Percentiles rank a stretch among this genome's conserved stretches.
Conservation (phyloP, 495 filamentous ascomycete genomes). For the Aspergillus heteromorphus region DNA sequence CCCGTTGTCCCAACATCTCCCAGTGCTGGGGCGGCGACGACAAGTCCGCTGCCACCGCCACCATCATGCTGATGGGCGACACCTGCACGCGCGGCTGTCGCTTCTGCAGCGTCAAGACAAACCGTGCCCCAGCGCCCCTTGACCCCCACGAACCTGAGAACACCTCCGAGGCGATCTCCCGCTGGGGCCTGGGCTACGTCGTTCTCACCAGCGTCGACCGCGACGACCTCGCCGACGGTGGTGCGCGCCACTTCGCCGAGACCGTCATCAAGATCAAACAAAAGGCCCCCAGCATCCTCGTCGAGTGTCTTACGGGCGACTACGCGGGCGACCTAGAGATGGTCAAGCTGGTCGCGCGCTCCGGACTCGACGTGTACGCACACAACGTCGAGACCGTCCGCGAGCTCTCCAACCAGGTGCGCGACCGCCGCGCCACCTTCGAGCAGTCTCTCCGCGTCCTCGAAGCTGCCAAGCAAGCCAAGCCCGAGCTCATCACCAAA, state of each 20-base stretch:
- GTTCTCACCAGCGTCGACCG: constrained; percentile 91
- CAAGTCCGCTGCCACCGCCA: constrained; percentile 88
- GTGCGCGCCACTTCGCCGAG: constrained; percentile 86
- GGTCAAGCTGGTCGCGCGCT: constrained; percentile 74
- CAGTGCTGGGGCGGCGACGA: constrained; percentile 93
- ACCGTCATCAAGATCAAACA: constrained; percentile 91
- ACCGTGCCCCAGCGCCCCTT: constrained; percentile 67
- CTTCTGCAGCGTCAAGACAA: constrained; percentile 95
- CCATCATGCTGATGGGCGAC: constrained; percentile 99
- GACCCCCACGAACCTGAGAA: constrained; percentile 97
- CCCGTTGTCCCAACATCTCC: constrained; percentile 92
- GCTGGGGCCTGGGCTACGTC: constrained; percentile 95
- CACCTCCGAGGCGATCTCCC: constrained; percentile 83
- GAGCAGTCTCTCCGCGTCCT: constrained; percentile 78
- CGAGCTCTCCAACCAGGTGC: constrained; percentile 77
- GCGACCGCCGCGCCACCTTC: constrained; percentile 87
- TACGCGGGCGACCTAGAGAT: constrained; percentile 77
- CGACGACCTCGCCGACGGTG: constrained; percentile 85
- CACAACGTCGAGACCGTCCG: constrained; percentile 97
- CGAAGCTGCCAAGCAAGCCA: constrained; percentile 70
- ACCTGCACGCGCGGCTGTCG: constrained; percentile 95
- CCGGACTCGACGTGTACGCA: constrained; percentile 91
- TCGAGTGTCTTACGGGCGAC: constrained; percentile 94
- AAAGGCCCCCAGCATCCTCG: constrained; percentile 78
- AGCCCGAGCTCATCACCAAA: constrained; percentile 81